These are phyloP conservation scores for Atkinsonella hypoxylon DNA, from an alignment of 2,329 filamentous ascomycete species.

Conservation along the genomic window DNA sequence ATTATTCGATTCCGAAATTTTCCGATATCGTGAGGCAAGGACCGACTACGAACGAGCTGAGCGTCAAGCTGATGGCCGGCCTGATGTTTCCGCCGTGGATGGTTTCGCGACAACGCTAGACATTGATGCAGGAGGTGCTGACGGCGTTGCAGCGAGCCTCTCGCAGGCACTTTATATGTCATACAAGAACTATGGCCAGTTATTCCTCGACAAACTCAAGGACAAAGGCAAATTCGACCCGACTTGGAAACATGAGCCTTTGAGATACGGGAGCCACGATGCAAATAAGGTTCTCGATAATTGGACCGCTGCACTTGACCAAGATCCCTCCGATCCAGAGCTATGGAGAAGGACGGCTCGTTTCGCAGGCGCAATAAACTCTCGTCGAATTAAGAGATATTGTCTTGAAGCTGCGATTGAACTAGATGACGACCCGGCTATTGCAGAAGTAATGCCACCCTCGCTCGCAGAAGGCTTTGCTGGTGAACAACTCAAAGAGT, in stretches of 20 bases:
- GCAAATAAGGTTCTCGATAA: conserved; percentile 39
- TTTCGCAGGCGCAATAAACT: conserved; percentile 45
- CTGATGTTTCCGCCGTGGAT: conserved; percentile 28
- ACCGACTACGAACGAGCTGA: conserved; percentile 73
- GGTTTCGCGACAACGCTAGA: conserved; percentile 40
- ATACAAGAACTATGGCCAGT: conserved; percentile 93
- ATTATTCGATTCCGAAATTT: conserved; percentile 86
- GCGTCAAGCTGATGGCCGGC: conserved; percentile 36
- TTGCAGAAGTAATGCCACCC: conserved; percentile 49
- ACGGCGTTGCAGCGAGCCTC: conserved; percentile 67
- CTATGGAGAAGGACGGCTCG: conserved; percentile 50
- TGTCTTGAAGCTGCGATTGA: conserved; percentile 56
- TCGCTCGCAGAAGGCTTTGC: conserved; percentile 52
- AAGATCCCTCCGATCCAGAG: conserved; percentile 56
- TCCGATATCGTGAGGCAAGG: conserved; percentile 76
- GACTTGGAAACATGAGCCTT: conserved; percentile 26
- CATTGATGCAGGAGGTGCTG: conserved; percentile 48
- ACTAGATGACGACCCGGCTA: conserved; percentile 52
- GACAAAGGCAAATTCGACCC: conserved; percentile 34
- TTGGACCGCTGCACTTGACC: conserved; percentile 47
- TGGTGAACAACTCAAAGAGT: conserved; percentile 47
- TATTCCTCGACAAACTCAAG: conserved; percentile 56
- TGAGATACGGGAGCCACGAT: conserved; percentile 19
- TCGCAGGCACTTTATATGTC: conserved; percentile 85
- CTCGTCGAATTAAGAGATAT: conserved; percentile 44